Conservation (phyloP, 441 rosid genomes). For the Pelargonium myrrhifolium region DNA sequence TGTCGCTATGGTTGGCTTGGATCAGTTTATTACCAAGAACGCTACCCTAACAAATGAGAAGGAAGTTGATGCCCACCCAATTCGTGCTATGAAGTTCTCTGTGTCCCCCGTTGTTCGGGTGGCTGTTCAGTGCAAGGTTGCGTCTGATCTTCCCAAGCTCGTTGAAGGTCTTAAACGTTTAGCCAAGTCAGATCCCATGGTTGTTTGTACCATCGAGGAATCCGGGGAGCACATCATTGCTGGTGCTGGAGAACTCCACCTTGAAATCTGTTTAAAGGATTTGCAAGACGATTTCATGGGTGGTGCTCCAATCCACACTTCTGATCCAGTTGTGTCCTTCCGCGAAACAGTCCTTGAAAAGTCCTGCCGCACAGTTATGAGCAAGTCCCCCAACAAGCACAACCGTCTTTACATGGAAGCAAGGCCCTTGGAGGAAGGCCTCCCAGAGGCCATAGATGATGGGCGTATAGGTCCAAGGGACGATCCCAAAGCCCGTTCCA, state of each 20-base stretch:
- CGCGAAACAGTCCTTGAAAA: slow-evolving; percentile 47
- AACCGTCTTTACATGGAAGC: slow-evolving; percentile 56
- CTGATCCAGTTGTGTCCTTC: slow-evolving; percentile 47
- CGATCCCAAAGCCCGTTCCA: slow-evolving; percentile 39
- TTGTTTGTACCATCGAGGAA: slow-evolving; percentile 40
- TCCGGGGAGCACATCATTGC: slow-evolving; percentile 51
- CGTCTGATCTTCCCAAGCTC: slow-evolving; percentile 48
- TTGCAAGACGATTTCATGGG: slow-evolving; percentile 43
- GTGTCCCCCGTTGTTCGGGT: slow-evolving; percentile 48
- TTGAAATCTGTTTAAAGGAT: slow-evolving; percentile 48
- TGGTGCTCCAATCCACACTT: slow-evolving; percentile 42
- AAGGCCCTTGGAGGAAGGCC: slow-evolving; percentile 43
- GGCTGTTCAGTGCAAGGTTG: slow-evolving; percentile 49
- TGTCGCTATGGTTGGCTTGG: slow-evolving; percentile 56
- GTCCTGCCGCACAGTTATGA: slow-evolving; percentile 38
- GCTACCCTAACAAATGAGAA: slow-evolving; percentile 54
- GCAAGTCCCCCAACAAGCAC: slow-evolving; percentile 52
- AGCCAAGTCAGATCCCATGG: slow-evolving; percentile 55
- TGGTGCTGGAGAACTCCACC: slow-evolving; percentile 49
- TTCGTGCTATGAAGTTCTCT: slow-evolving; percentile 52
- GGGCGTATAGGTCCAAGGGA: slow-evolving; percentile 48
- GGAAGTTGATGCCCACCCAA: slow-evolving; percentile 49
- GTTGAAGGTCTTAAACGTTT: slow-evolving; percentile 46
- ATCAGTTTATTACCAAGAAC: slow-evolving; percentile 52
- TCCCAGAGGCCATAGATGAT: slow-evolving; percentile 46